Evolutionary conservation across 257 asterid genomes (phyloP).

Genomic region (Solanum sejunctum): DNA sequence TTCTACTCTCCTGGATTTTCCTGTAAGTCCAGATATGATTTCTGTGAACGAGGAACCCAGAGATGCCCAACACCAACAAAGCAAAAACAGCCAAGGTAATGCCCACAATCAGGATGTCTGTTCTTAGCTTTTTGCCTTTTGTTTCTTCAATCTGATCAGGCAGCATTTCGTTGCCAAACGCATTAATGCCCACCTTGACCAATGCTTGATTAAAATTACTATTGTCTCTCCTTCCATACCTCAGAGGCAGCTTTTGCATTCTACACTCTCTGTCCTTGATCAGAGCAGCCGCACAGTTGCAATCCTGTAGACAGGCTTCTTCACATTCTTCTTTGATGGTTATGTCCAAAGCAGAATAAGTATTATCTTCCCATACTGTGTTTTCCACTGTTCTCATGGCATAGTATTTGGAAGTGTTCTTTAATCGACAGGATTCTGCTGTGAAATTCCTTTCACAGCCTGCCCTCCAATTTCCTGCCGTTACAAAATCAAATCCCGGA

Average conservation of each 20-base stretch:
- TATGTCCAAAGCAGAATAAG: neutral
- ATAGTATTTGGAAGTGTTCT: neutral
- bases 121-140: neutral
- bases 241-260: constrained; percentile 42
- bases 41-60: neutral
- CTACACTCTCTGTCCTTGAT: constrained; percentile 7
- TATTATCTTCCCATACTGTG: constrained; percentile 16
- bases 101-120: constrained; percentile 10
- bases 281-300: constrained; percentile 39
- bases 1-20: neutral
- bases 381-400: constrained; percentile 3
- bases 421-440: constrained; percentile 6
- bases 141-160: neutral
- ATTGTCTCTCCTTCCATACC: constrained; percentile 17
- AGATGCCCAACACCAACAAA: constrained; percentile 8
- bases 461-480: constrained; percentile 12
- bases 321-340: constrained; percentile 16
- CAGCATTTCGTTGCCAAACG: neutral
- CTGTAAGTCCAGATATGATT: neutral
- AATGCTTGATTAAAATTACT: constrained; percentile 12
- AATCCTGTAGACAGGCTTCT: constrained; percentile 31
- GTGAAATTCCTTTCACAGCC: constrained; percentile 21
- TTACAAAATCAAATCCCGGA: constrained; percentile 24
- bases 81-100: constrained; percentile 9
- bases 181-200: constrained; percentile 6